Percentiles rank a stretch among this genome's conserved stretches.
These are phyloP conservation scores for Ustilago cynodontis DNA, from an alignment of 1,284 basidiomycete species.

Conservation along the genomic window DNA sequence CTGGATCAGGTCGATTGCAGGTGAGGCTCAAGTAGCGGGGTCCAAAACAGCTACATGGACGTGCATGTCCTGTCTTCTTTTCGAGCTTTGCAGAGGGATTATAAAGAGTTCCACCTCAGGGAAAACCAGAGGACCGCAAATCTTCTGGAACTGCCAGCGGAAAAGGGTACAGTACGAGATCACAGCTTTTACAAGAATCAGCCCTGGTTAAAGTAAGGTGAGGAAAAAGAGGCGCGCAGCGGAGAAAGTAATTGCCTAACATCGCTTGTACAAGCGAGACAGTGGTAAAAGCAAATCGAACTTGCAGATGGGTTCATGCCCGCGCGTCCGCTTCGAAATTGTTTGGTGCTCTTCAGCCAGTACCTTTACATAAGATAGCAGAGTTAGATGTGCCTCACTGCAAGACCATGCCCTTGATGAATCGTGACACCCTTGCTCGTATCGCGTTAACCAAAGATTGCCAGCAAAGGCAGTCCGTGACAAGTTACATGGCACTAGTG, in stretches of 20 bases:
- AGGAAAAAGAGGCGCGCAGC: conserved; percentile 8
- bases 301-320: neutral
- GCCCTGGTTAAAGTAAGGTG: neutral
- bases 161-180: too few species aligned
- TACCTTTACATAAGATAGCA: neutral
- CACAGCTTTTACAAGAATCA: too few species aligned
- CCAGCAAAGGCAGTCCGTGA: too few species aligned
- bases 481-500: too few species aligned
- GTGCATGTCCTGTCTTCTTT: neutral
- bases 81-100: neutral
- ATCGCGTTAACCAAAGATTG: too few species aligned
- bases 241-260: neutral
- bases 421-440: too few species aligned
- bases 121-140: too few species aligned
- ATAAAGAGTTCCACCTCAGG: neutral
- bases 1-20: neutral
- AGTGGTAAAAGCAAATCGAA: conserved; percentile 10
- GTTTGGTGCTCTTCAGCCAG: neutral
- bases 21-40: neutral
- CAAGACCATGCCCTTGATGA: too few species aligned
- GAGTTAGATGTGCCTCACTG: neutral
- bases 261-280: conserved; percentile 27
- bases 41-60: neutral
- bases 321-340: neutral
- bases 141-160: too few species aligned